A percentile compares a stretch with the other conserved stretches of the same genome.
Conservation (phyloP, 768 basidiomycete genomes). For the Suillus discolor region DNA sequence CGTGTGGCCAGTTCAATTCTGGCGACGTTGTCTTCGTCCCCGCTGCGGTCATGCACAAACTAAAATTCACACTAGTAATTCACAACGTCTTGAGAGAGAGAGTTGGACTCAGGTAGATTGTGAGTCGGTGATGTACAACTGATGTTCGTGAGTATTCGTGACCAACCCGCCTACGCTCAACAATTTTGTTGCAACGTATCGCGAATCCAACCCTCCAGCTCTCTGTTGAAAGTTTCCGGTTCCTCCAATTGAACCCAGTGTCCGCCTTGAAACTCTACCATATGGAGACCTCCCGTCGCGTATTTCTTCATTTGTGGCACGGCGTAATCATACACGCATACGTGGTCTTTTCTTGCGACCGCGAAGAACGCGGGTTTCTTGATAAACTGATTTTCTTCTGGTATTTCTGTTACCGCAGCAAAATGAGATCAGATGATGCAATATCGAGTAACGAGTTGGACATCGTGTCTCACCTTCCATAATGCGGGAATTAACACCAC, state of each 20-base stretch:
- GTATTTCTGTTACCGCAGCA: slow-evolving; percentile 17
- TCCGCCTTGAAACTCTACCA: slow-evolving; percentile 36
- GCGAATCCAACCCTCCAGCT: slow-evolving; percentile 36
- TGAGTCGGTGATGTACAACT: too few relatives aligned
- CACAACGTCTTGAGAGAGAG: neutral
- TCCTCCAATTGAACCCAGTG: slow-evolving; percentile 42
- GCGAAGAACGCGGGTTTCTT: slow-evolving; percentile 42
- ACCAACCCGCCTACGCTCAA: neutral
- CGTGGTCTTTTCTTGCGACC: slow-evolving; percentile 36
- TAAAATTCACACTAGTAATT: neutral
- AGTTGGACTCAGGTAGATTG: neutral
- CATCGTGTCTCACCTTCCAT: slow-evolving; percentile 29
- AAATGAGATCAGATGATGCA: neutral
- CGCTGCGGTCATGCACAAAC: neutral
- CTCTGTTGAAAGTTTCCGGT: slow-evolving; percentile 36
- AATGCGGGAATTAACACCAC: slow-evolving; percentile 31
- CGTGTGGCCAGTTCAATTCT: too few relatives aligned
- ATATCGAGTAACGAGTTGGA: neutral
- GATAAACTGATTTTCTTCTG: slow-evolving; percentile 30
- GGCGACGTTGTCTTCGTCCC: neutral
- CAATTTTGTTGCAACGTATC: slow-evolving; percentile 16
- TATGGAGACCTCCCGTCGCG: slow-evolving; percentile 28
- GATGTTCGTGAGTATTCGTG: neutral
- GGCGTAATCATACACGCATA: slow-evolving; percentile 31
- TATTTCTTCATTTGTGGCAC: slow-evolving; percentile 27